Evolutionary conservation across 441 rosid genomes (phyloP).

Genomic region (Erysimum pusillum): DNA sequence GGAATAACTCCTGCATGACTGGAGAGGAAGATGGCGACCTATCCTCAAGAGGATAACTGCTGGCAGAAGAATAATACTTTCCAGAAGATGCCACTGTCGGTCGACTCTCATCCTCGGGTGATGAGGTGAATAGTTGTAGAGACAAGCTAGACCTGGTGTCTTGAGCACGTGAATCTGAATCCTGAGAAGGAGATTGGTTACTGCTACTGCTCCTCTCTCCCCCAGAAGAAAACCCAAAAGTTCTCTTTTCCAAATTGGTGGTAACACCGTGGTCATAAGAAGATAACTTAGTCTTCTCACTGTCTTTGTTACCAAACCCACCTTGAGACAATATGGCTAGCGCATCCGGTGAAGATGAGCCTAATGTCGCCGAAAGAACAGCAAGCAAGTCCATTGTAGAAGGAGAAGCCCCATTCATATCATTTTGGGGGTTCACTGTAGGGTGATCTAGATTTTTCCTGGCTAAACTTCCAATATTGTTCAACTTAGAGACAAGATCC

Average conservation of each 20-base stretch:
- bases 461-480: constrained; percentile 57
- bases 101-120: constrained; percentile 74
- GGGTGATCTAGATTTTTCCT: constrained; percentile 56
- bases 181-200: constrained; percentile 73
- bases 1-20: constrained; percentile 73
- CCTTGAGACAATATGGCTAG: constrained; percentile 66
- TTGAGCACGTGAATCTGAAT: constrained; percentile 70
- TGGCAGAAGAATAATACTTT: constrained; percentile 88
- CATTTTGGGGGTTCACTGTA: constrained; percentile 53
- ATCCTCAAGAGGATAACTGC: constrained; percentile 85
- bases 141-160: constrained; percentile 71
- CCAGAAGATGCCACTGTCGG: constrained; percentile 72
- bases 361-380: constrained; percentile 72
- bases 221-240: constrained; percentile 58
- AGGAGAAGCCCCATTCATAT: constrained; percentile 59
- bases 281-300: constrained; percentile 63
- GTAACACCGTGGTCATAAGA: constrained; percentile 53
- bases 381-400: constrained; percentile 81
- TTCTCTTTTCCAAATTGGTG: constrained; percentile 53
- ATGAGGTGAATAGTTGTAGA: constrained; percentile 80
- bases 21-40: constrained; percentile 86
- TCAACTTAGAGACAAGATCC: constrained; percentile 74
- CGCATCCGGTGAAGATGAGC: constrained; percentile 69
- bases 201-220: constrained; percentile 78
- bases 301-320: constrained; percentile 69